phyloP scores from a whole-genome alignment of 441 rosid species.

The Corymbia citriodora region DNA sequence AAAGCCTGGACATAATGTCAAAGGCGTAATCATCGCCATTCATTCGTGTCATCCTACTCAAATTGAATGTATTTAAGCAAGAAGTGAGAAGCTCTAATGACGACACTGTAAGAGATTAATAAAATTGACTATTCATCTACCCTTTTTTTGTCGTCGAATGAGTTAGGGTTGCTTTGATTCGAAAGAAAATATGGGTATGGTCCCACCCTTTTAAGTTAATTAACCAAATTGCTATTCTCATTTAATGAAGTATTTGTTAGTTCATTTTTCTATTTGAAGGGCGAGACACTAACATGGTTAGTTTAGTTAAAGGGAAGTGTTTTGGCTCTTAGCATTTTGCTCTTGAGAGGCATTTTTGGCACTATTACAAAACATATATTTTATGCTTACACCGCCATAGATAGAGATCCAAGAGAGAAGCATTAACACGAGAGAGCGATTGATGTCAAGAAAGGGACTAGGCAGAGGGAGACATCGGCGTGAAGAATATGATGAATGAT shows the following conservation, averaged over 20 bases:
- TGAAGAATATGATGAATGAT: too few species aligned
- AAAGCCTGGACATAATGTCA: not conserved
- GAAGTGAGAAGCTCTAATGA: not conserved
- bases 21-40: not conserved
- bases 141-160: not conserved
- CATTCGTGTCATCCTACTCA: not conserved
- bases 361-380: too few species aligned
- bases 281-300: not conserved
- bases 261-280: not conserved
- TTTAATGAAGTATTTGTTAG: not conserved
- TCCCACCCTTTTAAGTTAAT: not conserved
- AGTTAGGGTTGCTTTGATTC: accelerated
- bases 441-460: too few species aligned
- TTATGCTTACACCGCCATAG: too few species aligned
- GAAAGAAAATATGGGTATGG: not conserved
- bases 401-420: too few species aligned
- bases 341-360: too few species aligned
- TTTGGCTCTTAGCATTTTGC: too few species aligned
- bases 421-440: too few species aligned
- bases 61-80: too few species aligned
- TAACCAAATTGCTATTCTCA: not conserved
- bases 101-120: not conserved
- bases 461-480: too few species aligned
- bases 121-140: not conserved
- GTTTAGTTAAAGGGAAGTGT: not conserved